phyloP scores from a whole-genome alignment of 441 rosid species.

The Metrosideros polymorpha region DNA sequence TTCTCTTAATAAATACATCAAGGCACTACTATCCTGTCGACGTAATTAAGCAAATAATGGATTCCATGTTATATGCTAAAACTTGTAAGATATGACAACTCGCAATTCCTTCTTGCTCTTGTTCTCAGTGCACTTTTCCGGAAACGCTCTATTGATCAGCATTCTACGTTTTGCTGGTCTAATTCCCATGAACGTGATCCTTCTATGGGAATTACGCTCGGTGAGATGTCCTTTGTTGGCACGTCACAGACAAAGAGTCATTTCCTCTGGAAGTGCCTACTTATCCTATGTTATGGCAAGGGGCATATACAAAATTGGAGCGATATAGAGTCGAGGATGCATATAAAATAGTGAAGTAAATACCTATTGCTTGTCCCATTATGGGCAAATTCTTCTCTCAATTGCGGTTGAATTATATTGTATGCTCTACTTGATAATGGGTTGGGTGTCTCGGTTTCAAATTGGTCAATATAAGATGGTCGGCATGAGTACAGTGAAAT shows the following conservation, averaged over 20 bases:
- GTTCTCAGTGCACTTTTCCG: conserved; percentile 1
- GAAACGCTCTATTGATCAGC: neutral
- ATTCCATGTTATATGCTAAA: conserved; percentile 95
- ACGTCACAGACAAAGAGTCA: conserved; percentile 82
- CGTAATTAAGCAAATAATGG: conserved; percentile 75
- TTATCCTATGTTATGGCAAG: conserved; percentile 91
- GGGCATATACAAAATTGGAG: conserved; percentile 86
- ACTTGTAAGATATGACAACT: conserved; percentile 50
- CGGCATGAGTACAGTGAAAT: neutral
- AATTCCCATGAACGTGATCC: conserved; percentile 8
- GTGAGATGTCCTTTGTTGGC: conserved; percentile 98
- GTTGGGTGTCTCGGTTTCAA: neutral
- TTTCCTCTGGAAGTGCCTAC: conserved; percentile 89
- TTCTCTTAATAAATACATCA: conserved; percentile 65
- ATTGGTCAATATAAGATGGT: neutral
- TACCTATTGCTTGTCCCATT: neutral
- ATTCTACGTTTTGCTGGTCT: conserved; percentile 1
- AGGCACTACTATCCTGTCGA: conserved; percentile 73
- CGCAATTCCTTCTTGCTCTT: conserved; percentile 3
- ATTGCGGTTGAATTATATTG: neutral
- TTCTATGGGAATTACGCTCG: conserved; percentile 27
- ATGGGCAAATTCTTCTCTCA: neutral
- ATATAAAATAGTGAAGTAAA: conserved; percentile 71
- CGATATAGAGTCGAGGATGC: conserved; percentile 93
- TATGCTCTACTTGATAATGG: neutral